A percentile compares a stretch with the other conserved stretches of the same genome.
Evolutionary conservation across 441 rosid species (phyloP).

Genomic region (Eugenia klotzschiana): DNA sequence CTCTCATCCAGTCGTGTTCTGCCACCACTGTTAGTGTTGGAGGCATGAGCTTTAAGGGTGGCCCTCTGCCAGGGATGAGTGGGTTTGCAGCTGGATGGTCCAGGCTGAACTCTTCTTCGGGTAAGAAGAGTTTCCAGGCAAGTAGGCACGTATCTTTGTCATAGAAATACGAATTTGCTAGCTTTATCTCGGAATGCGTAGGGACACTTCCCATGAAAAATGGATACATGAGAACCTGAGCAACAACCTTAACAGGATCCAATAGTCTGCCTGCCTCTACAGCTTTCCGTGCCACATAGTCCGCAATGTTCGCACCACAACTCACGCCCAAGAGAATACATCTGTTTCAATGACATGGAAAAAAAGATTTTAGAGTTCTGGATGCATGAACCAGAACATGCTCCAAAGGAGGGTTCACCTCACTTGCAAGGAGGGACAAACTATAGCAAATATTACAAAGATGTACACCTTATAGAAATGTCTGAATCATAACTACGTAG

Average conservation of each 20-base stretch:
- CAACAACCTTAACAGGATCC: slow-evolving; percentile 83
- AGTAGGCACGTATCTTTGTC: slow-evolving; percentile 70
- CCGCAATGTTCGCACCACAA: slow-evolving; percentile 84
- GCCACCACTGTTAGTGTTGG: slow-evolving; percentile 87
- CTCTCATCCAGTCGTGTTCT: slow-evolving; percentile 96
- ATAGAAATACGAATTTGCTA: slow-evolving; percentile 80
- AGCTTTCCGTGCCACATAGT: slow-evolving; percentile 67
- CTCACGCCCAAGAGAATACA: slow-evolving; percentile 87
- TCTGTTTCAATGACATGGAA: slow-evolving; percentile 26
- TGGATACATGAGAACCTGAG: slow-evolving; percentile 84
- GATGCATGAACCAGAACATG: background rate
- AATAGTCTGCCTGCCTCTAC: slow-evolving; percentile 62
- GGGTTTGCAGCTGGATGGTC: slow-evolving; percentile 89
- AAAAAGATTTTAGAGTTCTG: background rate
- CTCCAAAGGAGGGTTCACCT: background rate
- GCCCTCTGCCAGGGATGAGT: slow-evolving; percentile 59
- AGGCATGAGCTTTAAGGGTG: slow-evolving; percentile 75
- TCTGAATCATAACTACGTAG: background rate
- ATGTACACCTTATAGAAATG: background rate
- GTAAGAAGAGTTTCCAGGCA: slow-evolving; percentile 83
- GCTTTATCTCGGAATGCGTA: slow-evolving; percentile 74
- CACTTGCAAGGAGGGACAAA: background rate
- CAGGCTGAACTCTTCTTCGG: slow-evolving; percentile 62
- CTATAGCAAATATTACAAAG: background rate
- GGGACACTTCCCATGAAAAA: slow-evolving; percentile 74